These are phyloP conservation scores for Gnomoniopsis sp. DNA, from an alignment of 2,329 filamentous ascomycete species.

Conservation along the genomic window DNA sequence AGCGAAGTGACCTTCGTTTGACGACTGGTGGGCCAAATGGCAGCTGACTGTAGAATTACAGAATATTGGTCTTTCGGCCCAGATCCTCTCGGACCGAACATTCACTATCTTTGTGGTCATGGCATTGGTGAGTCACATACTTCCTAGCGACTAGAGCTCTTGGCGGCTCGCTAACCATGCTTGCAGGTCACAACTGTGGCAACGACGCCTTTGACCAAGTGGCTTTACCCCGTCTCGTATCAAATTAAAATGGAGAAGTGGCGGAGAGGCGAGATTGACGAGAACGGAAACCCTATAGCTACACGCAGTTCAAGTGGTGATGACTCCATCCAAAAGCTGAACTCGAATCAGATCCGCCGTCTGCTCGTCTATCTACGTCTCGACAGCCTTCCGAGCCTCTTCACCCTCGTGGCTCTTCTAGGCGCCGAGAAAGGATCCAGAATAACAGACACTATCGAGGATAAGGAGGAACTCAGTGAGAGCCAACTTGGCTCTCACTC, in stretches of 20 bases:
- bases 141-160: too few species aligned
- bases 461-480: conserved; percentile 23
- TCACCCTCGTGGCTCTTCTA: conserved; percentile 78
- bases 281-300: conserved; percentile 54
- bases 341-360: conserved; percentile 48
- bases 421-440: conserved; percentile 36
- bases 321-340: conserved; percentile 28
- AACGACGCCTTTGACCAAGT: conserved; percentile 72
- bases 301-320: conserved; percentile 24
- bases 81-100: conserved; percentile 73
- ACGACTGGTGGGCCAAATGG: neutral
- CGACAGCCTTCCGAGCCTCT: conserved; percentile 77
- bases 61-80: conserved; percentile 76
- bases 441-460: conserved; percentile 18
- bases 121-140: conserved; percentile 52
- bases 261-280: conserved; percentile 87
- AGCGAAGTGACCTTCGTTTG: neutral
- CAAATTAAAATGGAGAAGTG: conserved; percentile 49
- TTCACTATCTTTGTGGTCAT: conserved; percentile 96
- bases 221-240: conserved; percentile 68
- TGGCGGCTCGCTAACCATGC: neutral
- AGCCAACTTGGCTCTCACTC: conserved; percentile 20
- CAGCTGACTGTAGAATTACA: conserved; percentile 23
- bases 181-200: conserved; percentile 68
- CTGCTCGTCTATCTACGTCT: conserved; percentile 79